Percentiles rank a stretch among this genome's conserved stretches.
Conservation (phyloP, 345 rosid species). For the Lepidium didymum region DNA sequence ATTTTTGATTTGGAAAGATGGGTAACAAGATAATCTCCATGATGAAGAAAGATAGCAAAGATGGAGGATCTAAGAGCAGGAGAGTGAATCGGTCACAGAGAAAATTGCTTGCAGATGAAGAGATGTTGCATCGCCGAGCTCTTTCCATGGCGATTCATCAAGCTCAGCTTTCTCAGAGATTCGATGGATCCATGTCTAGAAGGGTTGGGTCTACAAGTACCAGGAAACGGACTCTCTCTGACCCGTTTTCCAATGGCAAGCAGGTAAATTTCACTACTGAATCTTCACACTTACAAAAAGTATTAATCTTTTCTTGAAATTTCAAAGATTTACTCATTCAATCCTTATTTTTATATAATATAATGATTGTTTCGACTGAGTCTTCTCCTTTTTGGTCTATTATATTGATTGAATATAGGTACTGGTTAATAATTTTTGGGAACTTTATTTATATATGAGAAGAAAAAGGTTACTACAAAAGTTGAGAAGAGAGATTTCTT, state of each 20-base stretch:
- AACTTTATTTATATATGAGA: slow-evolving; percentile 4
- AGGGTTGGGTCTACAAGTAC: slow-evolving; percentile 81
- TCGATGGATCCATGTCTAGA: slow-evolving; percentile 97
- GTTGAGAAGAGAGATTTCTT: slow-evolving; percentile 7
- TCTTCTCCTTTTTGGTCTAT: not conserved
- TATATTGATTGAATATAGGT: not conserved
- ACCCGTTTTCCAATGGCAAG: slow-evolving; percentile 65
- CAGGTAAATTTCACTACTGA: slow-evolving; percentile 39
- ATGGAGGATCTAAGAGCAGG: slow-evolving; percentile 80
- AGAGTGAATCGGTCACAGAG: slow-evolving; percentile 77
- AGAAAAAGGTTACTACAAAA: slow-evolving; percentile 11
- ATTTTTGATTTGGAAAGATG: slow-evolving; percentile 34
- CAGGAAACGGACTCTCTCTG: slow-evolving; percentile 47
- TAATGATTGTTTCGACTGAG: slow-evolving; percentile 8
- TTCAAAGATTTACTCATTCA: slow-evolving; percentile 5
- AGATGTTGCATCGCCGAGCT: slow-evolving; percentile 84
- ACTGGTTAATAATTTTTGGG: slow-evolving; percentile 10
- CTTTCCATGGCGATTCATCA: slow-evolving; percentile 91
- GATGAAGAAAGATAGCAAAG: slow-evolving; percentile 58
- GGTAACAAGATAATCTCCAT: slow-evolving; percentile 73
- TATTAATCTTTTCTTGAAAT: not conserved
- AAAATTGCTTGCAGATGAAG: slow-evolving; percentile 79
- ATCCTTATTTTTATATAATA: not conserved
- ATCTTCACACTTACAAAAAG: not conserved
- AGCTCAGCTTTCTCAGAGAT: slow-evolving; percentile 82